phyloP scores from a whole-genome alignment of 768 basidiomycete genomes.

The Rhizopogon roseolus region DNA sequence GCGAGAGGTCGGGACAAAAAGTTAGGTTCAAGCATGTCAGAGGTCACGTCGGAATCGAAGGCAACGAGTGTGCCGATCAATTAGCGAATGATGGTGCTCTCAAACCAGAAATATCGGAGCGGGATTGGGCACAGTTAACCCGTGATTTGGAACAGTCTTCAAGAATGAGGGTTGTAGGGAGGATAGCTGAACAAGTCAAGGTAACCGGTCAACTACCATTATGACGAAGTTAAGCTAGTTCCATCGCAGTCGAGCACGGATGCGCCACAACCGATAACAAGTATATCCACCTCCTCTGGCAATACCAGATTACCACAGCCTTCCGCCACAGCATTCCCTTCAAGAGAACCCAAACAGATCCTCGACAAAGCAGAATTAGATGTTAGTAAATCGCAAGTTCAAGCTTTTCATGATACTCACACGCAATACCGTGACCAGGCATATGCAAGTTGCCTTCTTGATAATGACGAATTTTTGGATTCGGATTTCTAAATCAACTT shows the following conservation, averaged over 20 bases:
- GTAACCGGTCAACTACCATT: background rate
- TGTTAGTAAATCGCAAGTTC: conserved; percentile 6
- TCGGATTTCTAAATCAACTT: conserved; percentile 20
- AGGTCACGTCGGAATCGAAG: conserved; percentile 71
- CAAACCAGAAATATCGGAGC: conserved; percentile 38
- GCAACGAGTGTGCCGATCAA: conserved; percentile 85
- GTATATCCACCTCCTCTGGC: background rate
- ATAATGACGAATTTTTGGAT: conserved; percentile 21
- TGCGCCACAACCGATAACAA: background rate
- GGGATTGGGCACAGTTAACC: conserved; percentile 47
- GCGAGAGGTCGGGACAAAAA: conserved; percentile 45
- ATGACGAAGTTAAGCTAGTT: background rate
- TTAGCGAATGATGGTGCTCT: conserved; percentile 59
- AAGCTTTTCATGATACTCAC: background rate
- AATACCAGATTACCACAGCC: background rate
- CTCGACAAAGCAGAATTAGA: conserved; percentile 16
- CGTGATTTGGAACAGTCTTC: background rate
- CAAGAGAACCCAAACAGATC: background rate
- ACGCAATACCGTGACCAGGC: conserved; percentile 2
- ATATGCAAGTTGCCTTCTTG: conserved; percentile 34
- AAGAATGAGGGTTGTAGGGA: too few species aligned
- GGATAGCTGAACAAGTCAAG: background rate
- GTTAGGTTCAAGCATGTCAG: conserved; percentile 69
- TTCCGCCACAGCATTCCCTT: background rate
- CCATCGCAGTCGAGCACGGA: background rate